These are phyloP conservation scores for Planoprotostelium fungivorum DNA, from an alignment of 78 protist species.

Conservation along the genomic window DNA sequence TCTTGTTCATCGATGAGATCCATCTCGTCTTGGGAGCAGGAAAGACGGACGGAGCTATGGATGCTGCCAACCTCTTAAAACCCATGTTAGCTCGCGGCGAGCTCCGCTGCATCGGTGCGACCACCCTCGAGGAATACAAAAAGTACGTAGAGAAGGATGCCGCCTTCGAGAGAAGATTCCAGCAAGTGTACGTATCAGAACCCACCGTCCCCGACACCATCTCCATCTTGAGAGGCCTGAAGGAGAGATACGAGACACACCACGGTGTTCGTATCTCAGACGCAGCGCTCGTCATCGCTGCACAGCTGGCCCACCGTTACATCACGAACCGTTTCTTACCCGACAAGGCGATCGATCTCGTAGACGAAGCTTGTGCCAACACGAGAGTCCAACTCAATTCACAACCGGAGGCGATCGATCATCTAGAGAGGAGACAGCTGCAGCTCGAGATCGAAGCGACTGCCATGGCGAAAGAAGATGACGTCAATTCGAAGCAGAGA, in stretches of 20 bases:
- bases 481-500: conserved; percentile 65
- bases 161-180: conserved; percentile 97
- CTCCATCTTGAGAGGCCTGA: conserved; percentile 96
- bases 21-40: conserved; percentile 98
- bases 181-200: conserved; percentile 88
- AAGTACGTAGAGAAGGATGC: conserved; percentile 96
- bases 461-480: conserved; percentile 84
- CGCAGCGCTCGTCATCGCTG: conserved; percentile 94
- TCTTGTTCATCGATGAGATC: conserved; percentile 98
- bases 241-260: conserved; percentile 84
- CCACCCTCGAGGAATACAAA: conserved; percentile 96
- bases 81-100: conserved; percentile 99
- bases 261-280: conserved; percentile 95
- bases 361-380: conserved; percentile 96
- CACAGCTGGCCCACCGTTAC: conserved; percentile 87
- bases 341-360: conserved; percentile 98
- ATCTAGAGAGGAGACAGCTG: conserved; percentile 74
- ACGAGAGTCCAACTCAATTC: conserved; percentile 90
- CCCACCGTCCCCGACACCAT: conserved; percentile 93
- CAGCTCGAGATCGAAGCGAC: conserved; percentile 91
- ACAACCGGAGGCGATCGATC: conserved; percentile 91
- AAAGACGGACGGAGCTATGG: conserved; percentile 94
- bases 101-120: conserved; percentile 98
- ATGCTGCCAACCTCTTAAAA: conserved; percentile 98
- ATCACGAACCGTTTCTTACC: conserved; percentile 94